Base-by-base conservation (phyloP, 2,329 filamentous ascomycete genomes). In the Sphaceloma murrayae region DNA sequence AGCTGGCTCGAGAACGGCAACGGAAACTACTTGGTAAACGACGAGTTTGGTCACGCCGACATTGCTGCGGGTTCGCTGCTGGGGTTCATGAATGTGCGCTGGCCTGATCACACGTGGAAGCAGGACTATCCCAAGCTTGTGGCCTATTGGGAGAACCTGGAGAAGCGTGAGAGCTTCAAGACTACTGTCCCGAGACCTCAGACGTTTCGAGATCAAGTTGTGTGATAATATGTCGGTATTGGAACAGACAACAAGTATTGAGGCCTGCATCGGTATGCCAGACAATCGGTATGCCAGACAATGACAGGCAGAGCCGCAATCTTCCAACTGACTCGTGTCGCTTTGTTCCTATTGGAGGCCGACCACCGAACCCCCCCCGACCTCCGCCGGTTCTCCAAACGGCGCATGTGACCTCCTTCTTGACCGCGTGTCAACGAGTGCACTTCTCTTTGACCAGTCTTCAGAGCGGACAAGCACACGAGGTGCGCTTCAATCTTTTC, bases 121-220 rank as follows among this genome's bases (percentile, higher is more conserved):
- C 45, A 48, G n/a, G 48, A 57, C 32, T 58, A 62, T 50, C 58
- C 62, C 6, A 48, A 52, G 8, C 42, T 64, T 52, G 67, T 47
- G 64, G 67, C 51, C 62, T 70, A 50, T 65, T 70, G 63, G 66
- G 65, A 52, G 57, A 63, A 56, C 54, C 43, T 64, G 40, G 60
- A 70, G 48, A 62, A 63, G 17, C 59, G 67, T 1, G 62, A 68
- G 50, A 66, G 65, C 39, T 64, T 64, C 42, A 53, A 51, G 13
- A 49, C 50, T 4, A 64, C 58, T 3, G 49, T 51, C 22, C 62
- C 62, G 2, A 50, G 42, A 17, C 52, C 57, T 16, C 61, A 64
- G 49, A 57, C 50, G 9, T 59, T 62, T 30, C 57, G 51, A 24
- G 62, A 65, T 51, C 51, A 53, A 43, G 53, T 65, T 44, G 61